Base-by-base conservation (phyloP, 805 yeast genomes). In the Ogataea dorogensis region DNA sequence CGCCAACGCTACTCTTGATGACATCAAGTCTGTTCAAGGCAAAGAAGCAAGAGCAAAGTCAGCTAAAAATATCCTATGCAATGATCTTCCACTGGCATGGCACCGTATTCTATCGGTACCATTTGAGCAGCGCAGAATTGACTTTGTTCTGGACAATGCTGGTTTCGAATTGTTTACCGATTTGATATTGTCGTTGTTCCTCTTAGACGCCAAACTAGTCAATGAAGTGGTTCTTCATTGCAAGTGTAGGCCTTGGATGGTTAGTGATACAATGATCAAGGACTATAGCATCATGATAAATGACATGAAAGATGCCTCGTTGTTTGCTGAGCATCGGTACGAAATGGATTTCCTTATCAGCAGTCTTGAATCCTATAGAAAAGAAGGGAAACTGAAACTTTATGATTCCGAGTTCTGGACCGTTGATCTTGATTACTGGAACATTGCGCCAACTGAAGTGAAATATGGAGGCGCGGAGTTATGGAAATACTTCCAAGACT, bases 91-190 rank as follows among this genome's bases (percentile, higher is more conserved):
- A 1, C 40, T 59, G 18, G 86, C 86, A 0, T 94, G 89, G 91
- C 47, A 64, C 0, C 61, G 67, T 15, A 54, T 80, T 31, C 25
- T 45, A 5, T 42, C 48, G 3, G 41, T 51, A 7, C 46, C 53
- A 7, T 25, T 52, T 37, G 51, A 58, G 32, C 53, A 64, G 11
- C 67, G 70, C 39, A 68, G 89, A 41, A 71, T 89, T 39, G 96
- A 91, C 58, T 70, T 89, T 53, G 86, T 91, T 9, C 71, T 91
- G 44, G 98, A 89, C 63, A 91, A 91, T 61, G 79, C 96, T 9
- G 99, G 98, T 0, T 93, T 93, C 56, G 99, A 93, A 64, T 73
- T 93, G 29, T 93, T 79, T 58, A 84, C 95, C n/a, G 96, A 88
- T 55, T 61, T 86, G 49, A 65, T 81, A 40, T 64, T 84, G 27